Evolutionary conservation across 257 asterid genomes (phyloP).

Genomic region (Petunia axillaris): DNA sequence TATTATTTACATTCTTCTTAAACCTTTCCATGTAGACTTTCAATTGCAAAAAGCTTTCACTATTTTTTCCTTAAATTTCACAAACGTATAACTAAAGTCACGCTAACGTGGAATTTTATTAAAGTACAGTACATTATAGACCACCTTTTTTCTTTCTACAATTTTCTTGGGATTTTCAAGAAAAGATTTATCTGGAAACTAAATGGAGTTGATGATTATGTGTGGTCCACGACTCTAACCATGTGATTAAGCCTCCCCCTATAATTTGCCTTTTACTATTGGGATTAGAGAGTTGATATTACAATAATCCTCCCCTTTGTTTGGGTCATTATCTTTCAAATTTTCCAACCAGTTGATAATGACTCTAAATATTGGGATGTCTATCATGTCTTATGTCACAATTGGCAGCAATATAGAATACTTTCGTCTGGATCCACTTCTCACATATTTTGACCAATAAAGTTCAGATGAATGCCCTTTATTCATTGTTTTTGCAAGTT

Average conservation of each 20-base stretch:
- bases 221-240: slow-evolving; percentile 36
- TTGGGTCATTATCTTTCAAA: slow-evolving; percentile 31
- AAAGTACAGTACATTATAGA: slow-evolving; percentile 22
- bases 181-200: slow-evolving; percentile 14
- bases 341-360: neutral
- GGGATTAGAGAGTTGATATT: slow-evolving; percentile 23
- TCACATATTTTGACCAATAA: neutral
- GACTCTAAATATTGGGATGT: neutral
- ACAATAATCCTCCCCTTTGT: neutral
- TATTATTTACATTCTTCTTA: slow-evolving; percentile 23
- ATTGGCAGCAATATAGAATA: neutral
- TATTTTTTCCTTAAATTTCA: slow-evolving; percentile 49
- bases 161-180: slow-evolving; percentile 55
- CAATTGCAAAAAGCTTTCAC: slow-evolving; percentile 31
- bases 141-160: slow-evolving; percentile 21
- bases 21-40: slow-evolving; percentile 33
- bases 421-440: neutral
- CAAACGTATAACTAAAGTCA: slow-evolving; percentile 66
- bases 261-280: neutral
- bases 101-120: slow-evolving; percentile 41
- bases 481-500: neutral
- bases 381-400: neutral
- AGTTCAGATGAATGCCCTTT: neutral
- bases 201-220: slow-evolving; percentile 40
- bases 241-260: slow-evolving; percentile 33